Evolutionary conservation across 352 stramenopile genomes (phyloP).

Genomic region (Globisporangium nagaii): DNA sequence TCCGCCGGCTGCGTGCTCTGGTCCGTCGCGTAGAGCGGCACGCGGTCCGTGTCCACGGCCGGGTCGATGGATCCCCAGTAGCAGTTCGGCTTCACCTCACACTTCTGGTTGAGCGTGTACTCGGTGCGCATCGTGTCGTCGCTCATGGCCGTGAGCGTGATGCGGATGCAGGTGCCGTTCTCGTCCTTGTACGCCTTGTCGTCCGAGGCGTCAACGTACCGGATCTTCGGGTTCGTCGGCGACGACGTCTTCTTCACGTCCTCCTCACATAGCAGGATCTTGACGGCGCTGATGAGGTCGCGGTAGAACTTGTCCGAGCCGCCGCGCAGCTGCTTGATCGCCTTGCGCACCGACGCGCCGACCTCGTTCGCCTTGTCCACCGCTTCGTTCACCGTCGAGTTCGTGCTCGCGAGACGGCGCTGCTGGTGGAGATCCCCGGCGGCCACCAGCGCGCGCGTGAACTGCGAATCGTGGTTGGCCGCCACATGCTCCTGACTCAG

Average conservation of each 20-base stretch:
- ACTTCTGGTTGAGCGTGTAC: conserved; percentile 27
- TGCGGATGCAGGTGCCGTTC: conserved; percentile 23
- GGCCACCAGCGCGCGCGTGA: neutral
- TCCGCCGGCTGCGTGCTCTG: neutral
- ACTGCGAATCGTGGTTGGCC: neutral
- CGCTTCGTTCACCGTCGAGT: conserved; percentile 11
- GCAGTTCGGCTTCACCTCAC: conserved; percentile 61
- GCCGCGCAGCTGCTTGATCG: conserved; percentile 57
- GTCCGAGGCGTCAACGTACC: conserved; percentile 27
- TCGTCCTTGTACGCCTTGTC: conserved; percentile 38
- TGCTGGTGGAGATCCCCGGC: neutral
- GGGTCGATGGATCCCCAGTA: conserved; percentile 46
- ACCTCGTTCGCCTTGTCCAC: conserved; percentile 39
- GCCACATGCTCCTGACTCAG: neutral
- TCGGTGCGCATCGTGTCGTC: conserved; percentile 20
- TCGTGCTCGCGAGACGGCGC: neutral
- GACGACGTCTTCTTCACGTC: conserved; percentile 14
- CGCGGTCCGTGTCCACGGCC: conserved; percentile 22
- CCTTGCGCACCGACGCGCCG: conserved; percentile 41
- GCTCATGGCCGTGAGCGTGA: conserved; percentile 13
- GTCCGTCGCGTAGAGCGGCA: conserved; percentile 13
- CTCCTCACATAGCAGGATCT: conserved; percentile 48
- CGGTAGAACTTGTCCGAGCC: conserved; percentile 57
- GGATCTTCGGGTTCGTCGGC: conserved; percentile 13
- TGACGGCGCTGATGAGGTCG: conserved; percentile 46